phyloP scores from a whole-genome alignment of 2,329 filamentous ascomycete genomes.

The Fusarium sp. region DNA sequence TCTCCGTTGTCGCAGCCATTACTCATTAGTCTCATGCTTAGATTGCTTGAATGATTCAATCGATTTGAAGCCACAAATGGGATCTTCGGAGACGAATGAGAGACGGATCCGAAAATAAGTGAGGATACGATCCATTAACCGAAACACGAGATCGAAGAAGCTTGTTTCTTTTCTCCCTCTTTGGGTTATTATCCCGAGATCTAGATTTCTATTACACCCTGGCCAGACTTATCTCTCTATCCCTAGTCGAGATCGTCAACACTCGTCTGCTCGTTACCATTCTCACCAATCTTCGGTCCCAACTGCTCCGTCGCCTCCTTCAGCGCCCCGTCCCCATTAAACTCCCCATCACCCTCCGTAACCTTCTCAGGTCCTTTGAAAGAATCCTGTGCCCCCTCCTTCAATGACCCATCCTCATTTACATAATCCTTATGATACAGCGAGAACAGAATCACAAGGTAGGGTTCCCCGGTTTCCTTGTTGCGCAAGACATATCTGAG shows the following conservation, averaged over 20 bases:
- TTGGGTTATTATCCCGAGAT: not conserved
- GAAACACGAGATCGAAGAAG: not conserved
- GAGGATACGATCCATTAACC: not conserved
- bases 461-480: constrained; percentile 74
- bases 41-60: not conserved
- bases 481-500: constrained; percentile 95
- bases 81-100: not conserved
- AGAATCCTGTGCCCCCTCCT: constrained; percentile 50
- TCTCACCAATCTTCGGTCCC: constrained; percentile 37
- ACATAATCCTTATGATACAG: constrained; percentile 75
- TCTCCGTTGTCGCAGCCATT: not conserved
- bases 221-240: not conserved
- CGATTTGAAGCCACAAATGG: not conserved
- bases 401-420: constrained; percentile 66
- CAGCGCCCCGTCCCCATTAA: constrained; percentile 50
- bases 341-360: constrained; percentile 32
- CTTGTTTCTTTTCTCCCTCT: not conserved
- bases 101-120: not conserved
- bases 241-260: constrained; percentile 57
- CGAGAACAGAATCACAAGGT: constrained; percentile 84
- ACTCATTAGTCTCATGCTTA: not conserved
- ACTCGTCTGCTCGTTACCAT: constrained; percentile 41
- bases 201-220: not conserved
- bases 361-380: constrained; percentile 12
- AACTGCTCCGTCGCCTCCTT: constrained; percentile 52